Base-by-base conservation (phyloP, 768 basidiomycete species). In the Pulveroboletus sp. region DNA sequence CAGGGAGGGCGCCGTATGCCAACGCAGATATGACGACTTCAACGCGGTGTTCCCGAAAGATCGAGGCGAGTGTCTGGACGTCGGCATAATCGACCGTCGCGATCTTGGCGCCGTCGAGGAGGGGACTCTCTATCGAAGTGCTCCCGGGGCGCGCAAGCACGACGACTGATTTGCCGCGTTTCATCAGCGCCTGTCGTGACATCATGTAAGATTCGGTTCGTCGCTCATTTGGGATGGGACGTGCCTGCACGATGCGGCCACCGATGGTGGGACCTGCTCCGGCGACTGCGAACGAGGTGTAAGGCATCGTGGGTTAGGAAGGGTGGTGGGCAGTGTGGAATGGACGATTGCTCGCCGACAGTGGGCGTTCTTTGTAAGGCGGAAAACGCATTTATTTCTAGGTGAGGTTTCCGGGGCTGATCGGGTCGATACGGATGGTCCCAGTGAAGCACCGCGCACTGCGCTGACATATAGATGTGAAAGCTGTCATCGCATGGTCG, bases 251-350 rank as follows among this genome's bases (percentile, higher is more conserved):
- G 45, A 71, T 70, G 13, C 63, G 68, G 20, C 43, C 59, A 24
- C 71, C 71, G 47, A 71, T 61, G 32, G 61, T 67, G n/a, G 67
- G 66, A 8, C 71, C 70, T 10, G 68, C 63, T 8, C 70, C 71
- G 14, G 55, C 63, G 34, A 71, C 61, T 31, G 69, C 71, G 39
- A 71, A 72, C 7, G 70, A 71, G 22, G 57, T 62, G 58, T 65
- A 68, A 23, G 60, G 44, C 67, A 67, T 64, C 20, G 32, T 43
- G 44, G 34, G 26, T 41, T 50, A 39, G 35, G 44, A n/a, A n/a
- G 17, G 40, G 5, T 4, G 20, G 24, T n/a, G n/a, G 22, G 9
- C 22, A 27, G 34, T 30, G 23, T 42, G 38, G 12, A 31, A 29
- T 29, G 27, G n/a, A 16, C 5, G n/a, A 9, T 19, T 24, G 16